Conservation (phyloP, 2,329 filamentous ascomycete species). For the Fusarium sp. region DNA sequence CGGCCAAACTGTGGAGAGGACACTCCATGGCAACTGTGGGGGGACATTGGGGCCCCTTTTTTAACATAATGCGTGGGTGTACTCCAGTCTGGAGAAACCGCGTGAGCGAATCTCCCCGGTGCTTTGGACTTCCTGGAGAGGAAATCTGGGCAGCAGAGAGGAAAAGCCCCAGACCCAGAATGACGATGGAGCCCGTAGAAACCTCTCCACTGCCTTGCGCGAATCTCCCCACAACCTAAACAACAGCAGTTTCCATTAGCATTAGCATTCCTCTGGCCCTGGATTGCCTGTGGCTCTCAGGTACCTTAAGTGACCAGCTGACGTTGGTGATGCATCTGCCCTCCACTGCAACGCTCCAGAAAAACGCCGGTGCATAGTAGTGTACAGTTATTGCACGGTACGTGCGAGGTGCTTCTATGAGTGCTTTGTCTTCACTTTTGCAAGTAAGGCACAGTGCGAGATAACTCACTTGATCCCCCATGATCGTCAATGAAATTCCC, state of each 20-base stretch:
- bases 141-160: conserved; percentile 29
- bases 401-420: neutral
- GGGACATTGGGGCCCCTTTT: conserved; percentile 29
- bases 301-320: conserved; percentile 36
- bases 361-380: conserved; percentile 13
- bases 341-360: conserved; percentile 28
- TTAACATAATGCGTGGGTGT: conserved; percentile 8
- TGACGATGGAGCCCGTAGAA: conserved; percentile 21
- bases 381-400: conserved; percentile 10
- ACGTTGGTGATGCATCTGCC: conserved; percentile 33
- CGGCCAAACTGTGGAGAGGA: conserved; percentile 68
- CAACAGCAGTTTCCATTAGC: conserved; percentile 31
- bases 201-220: conserved; percentile 29
- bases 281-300: conserved; percentile 7
- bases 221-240: conserved; percentile 40
- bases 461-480: neutral
- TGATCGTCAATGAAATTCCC: conserved; percentile 22
- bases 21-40: conserved; percentile 28
- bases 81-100: conserved; percentile 33
- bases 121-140: conserved; percentile 33
- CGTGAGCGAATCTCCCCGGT: conserved; percentile 20
- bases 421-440: neutral
- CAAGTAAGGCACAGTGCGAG: conserved; percentile 36
- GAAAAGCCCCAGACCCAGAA: conserved; percentile 22
- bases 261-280: conserved; percentile 25